phyloP scores from a whole-genome alignment of 805 yeast genomes.

The Zygosaccharomyces bailii region DNA sequence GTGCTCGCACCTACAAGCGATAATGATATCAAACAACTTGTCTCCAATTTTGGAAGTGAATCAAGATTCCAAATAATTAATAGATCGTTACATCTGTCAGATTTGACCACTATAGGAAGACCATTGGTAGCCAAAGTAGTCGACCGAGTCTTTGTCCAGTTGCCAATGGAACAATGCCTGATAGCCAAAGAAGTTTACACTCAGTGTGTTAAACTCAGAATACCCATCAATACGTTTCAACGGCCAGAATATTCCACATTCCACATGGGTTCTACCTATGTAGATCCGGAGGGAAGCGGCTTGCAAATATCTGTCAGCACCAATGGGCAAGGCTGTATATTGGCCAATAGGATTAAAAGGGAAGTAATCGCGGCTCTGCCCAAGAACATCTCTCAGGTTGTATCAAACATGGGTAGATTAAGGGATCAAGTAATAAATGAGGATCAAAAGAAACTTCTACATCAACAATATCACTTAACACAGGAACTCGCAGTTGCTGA shows the following conservation, averaged over 20 bases:
- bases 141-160: constrained; percentile 70
- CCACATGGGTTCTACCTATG: constrained; percentile 66
- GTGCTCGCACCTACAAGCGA: constrained; percentile 39
- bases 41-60: constrained; percentile 23
- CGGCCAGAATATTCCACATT: constrained; percentile 70
- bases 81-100: constrained; percentile 39
- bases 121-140: constrained; percentile 57
- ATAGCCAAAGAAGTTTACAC: constrained; percentile 43
- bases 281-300: constrained; percentile 52
- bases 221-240: constrained; percentile 81
- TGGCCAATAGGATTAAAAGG: constrained; percentile 76
- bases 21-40: constrained; percentile 22
- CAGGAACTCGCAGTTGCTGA: constrained; percentile 17
- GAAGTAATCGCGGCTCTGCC: constrained; percentile 69
- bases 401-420: constrained; percentile 65
- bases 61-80: constrained; percentile 32
- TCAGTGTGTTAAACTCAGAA: constrained; percentile 57
- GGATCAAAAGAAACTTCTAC: constrained; percentile 38
- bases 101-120: constrained; percentile 59
- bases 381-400: constrained; percentile 60
- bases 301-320: constrained; percentile 84
- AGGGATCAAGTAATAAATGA: constrained; percentile 53
- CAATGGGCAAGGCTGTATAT: constrained; percentile 82
- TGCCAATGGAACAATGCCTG: constrained; percentile 33
- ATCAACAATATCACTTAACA: constrained; percentile 23